Evolutionary conservation across 2,329 filamentous ascomycete species (phyloP).

Genomic region (Helicocarpus griseus): DNA sequence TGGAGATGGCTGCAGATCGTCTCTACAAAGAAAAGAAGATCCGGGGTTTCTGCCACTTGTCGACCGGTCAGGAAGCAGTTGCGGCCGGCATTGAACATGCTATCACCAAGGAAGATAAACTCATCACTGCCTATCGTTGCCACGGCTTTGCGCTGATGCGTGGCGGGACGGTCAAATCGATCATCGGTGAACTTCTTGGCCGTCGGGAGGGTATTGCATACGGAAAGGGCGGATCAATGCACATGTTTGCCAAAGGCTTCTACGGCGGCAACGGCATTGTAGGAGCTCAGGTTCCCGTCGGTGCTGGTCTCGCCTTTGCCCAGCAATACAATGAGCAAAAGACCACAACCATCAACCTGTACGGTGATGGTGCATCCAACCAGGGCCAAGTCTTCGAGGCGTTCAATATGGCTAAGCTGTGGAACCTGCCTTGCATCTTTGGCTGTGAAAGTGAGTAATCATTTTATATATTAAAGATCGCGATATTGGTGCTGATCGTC

Average conservation of each 20-base stretch:
- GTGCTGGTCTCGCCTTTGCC: constrained; percentile 91
- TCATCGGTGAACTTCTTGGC: constrained; percentile 92
- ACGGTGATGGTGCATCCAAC: constrained; percentile 97
- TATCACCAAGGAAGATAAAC: constrained; percentile 78
- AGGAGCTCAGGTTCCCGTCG: constrained; percentile 94
- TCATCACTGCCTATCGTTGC: constrained; percentile 98
- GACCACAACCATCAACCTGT: constrained; percentile 79
- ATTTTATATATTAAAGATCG: not conserved
- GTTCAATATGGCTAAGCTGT: constrained; percentile 99
- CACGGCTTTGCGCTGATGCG: constrained; percentile 98
- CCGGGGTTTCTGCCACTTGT: constrained; percentile 98
- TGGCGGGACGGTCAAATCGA: constrained; percentile 77
- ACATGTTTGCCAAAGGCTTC: constrained; percentile 98
- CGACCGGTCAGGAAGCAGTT: constrained; percentile 94
- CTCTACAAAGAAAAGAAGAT: constrained; percentile 99
- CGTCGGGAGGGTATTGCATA: constrained; percentile 94
- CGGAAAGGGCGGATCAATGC: constrained; percentile 99
- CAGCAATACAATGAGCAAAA: constrained; percentile 87
- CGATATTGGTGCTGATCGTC: constrained; percentile 2
- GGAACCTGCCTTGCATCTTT: constrained; percentile 91
- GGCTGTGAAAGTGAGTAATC: constrained; percentile 83
- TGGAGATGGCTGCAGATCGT: constrained; percentile 99
- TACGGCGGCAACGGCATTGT: constrained; percentile 99
- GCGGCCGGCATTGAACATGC: constrained; percentile 95
- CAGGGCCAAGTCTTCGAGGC: constrained; percentile 99